These are phyloP conservation scores for Pseudonitzschia pungens DNA, from an alignment of 108 stramenopile species.

Conservation along the genomic window DNA sequence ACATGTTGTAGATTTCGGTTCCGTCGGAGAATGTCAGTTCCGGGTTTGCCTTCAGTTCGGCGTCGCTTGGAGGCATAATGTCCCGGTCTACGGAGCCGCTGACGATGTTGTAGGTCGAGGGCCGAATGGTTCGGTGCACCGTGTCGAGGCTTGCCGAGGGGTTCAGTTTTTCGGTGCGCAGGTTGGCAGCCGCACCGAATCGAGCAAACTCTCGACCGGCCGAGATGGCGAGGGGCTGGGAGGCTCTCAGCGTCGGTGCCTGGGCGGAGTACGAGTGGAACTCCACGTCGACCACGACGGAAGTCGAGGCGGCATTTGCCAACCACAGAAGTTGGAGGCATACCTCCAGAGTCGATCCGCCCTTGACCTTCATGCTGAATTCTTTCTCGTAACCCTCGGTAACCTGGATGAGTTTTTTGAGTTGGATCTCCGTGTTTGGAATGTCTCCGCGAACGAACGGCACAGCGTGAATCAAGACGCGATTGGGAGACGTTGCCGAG, in stretches of 20 bases:
- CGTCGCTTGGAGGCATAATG: constrained; percentile 40
- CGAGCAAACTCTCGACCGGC: constrained; percentile 36
- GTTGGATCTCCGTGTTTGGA: constrained; percentile 36
- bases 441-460: constrained; percentile 38
- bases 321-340: constrained; percentile 45
- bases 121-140: constrained; percentile 37
- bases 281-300: constrained; percentile 30
- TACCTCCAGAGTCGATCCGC: constrained; percentile 42
- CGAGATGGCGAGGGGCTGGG: constrained; percentile 33
- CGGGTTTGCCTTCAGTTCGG: constrained; percentile 22
- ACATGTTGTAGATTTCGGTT: constrained; percentile 39
- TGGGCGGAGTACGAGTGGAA: constrained; percentile 34
- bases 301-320: constrained; percentile 32
- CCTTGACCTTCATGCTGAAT: constrained; percentile 30
- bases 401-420: constrained; percentile 22
- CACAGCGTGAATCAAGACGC: constrained; percentile 33
- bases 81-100: constrained; percentile 29
- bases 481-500: constrained; percentile 11
- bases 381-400: constrained; percentile 32
- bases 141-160: constrained; percentile 31
- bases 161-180: constrained; percentile 40
- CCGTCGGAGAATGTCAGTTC: constrained; percentile 11
- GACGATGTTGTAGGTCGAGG: constrained; percentile 20
- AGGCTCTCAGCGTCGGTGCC: constrained; percentile 29
- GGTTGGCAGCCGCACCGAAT: constrained; percentile 28